Evolutionary conservation across 225 moss, liverwort and hornwort genomes (phyloP).

Genomic region (Straminergon stramineum): DNA sequence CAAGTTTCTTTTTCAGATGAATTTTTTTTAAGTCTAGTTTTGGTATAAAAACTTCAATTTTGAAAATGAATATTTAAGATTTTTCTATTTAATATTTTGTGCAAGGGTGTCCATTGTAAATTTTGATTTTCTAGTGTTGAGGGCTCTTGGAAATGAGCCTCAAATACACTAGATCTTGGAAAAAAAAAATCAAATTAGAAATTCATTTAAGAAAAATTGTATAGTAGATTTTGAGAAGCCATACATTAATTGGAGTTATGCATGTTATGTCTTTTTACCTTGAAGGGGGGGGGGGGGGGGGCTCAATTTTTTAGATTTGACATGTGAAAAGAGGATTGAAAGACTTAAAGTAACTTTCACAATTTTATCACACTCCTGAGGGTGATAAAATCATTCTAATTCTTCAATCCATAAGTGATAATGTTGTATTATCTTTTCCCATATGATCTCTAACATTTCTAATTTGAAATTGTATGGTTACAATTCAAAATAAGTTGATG

Average conservation of each 20-base stretch:
- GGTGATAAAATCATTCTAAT: neutral
- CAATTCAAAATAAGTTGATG: neutral
- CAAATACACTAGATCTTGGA: too few relatives aligned
- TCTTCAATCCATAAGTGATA: neutral
- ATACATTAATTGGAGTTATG: accelerated
- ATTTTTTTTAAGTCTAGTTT: neutral
- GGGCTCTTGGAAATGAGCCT: too few relatives aligned
- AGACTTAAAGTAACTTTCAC: neutral
- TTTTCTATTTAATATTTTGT: neutral
- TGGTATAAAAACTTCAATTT: neutral
- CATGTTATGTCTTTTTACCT: too few relatives aligned
- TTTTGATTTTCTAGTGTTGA: too few relatives aligned
- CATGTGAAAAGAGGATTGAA: neutral
- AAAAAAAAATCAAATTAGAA: too few relatives aligned
- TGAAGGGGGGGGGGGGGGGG: too few relatives aligned
- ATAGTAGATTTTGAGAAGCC: neutral
- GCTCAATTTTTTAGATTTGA: neutral
- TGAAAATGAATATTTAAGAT: neutral
- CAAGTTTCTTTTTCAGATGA: accelerated
- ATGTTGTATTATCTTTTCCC: neutral
- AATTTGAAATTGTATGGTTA: neutral
- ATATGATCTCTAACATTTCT: neutral
- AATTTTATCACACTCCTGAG: neutral
- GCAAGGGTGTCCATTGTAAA: too few relatives aligned
- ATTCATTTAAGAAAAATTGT: neutral